Base-by-base conservation (phyloP, 495 filamentous ascomycete species). In the Podospora conica region DNA sequence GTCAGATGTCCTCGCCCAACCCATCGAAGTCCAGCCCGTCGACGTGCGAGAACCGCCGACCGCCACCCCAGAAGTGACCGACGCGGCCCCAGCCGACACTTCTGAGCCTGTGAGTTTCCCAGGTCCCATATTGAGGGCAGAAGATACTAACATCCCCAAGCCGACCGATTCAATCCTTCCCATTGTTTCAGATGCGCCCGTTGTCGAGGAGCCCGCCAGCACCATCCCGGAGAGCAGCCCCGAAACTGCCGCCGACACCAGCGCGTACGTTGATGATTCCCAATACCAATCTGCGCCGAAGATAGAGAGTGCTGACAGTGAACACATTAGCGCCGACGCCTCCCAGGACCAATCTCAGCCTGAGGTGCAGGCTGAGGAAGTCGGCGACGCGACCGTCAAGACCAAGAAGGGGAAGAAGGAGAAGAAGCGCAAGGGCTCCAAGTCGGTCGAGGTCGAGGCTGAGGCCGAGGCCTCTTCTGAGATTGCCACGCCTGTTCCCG, bases 351-450 rank as follows among this genome's bases (percentile, higher is more conserved):
- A 48, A n/a, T 18, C 40, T 48, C 40, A 63, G 24, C 25, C 57
- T 29, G 23, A 25, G 5, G 2, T 24, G 12, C 22, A 59, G 10
- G 15, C 25, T 59, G 57, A n/a, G 18, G 48, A 54, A 9, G 11
- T 22, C 9, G 10, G 22, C 4, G 48, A 48, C 15, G 7, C 23
- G n/a, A n/a, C 29, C 21, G 25, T 56, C 28, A 63, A 64, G 63
- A 65, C 64, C 12, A 66, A 70, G 60, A 67, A 59, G 65, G 68
- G 69, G 25, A 73, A 68, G 68, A 75, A 74, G 64, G 67, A 67
- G 18, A 68, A 68, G 58, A 65, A 65, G 58, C 22, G 27, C 48
- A 70, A 60, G 58, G 58, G 58, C 1, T 29, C 28, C 65, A 69
- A 61, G 68, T 63, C 33, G 61, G 71, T 53, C 18, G 61, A 40